Conservation (phyloP, 2,329 filamentous ascomycete species). For the Alternaria arbusti region DNA sequence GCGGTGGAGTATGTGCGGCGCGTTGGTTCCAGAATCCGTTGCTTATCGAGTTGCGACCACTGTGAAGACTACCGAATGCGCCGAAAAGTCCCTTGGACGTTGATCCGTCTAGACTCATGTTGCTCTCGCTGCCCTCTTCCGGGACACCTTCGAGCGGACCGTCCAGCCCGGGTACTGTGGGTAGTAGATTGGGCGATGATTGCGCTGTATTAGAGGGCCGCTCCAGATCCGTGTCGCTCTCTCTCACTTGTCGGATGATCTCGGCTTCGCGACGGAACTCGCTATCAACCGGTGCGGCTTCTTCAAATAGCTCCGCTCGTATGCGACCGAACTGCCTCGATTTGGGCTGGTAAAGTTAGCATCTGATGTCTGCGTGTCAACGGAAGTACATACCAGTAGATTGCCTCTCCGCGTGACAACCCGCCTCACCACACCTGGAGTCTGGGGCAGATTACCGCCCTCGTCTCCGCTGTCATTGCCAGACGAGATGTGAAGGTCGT, state of each 20-base stretch:
- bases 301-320: constrained; percentile 85
- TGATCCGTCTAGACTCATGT: constrained; percentile 60
- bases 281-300: constrained; percentile 83
- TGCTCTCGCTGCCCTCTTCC: constrained; percentile 65
- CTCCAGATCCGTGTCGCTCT: constrained; percentile 74
- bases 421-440: constrained; percentile 79
- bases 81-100: constrained; percentile 59
- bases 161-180: constrained; percentile 60
- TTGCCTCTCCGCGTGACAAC: constrained; percentile 88
- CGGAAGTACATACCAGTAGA: constrained; percentile 69
- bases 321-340: constrained; percentile 96
- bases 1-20: constrained; percentile 61
- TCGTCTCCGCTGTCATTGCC: constrained; percentile 82
- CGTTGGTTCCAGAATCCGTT: constrained; percentile 81
- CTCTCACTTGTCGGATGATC: constrained; percentile 92
- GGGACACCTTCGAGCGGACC: constrained; percentile 72
- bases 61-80: constrained; percentile 79
- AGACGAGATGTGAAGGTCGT: constrained; percentile 80
- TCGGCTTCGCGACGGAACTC: constrained; percentile 92
- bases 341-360: constrained; percentile 71
- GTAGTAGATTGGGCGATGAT: constrained; percentile 71
- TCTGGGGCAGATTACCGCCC: constrained; percentile 56
- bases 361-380: neutral
- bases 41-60: constrained; percentile 75
- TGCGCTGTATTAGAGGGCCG: constrained; percentile 63